phyloP scores from a whole-genome alignment of 2,329 filamentous ascomycete species.

The Monilinia laxa region DNA sequence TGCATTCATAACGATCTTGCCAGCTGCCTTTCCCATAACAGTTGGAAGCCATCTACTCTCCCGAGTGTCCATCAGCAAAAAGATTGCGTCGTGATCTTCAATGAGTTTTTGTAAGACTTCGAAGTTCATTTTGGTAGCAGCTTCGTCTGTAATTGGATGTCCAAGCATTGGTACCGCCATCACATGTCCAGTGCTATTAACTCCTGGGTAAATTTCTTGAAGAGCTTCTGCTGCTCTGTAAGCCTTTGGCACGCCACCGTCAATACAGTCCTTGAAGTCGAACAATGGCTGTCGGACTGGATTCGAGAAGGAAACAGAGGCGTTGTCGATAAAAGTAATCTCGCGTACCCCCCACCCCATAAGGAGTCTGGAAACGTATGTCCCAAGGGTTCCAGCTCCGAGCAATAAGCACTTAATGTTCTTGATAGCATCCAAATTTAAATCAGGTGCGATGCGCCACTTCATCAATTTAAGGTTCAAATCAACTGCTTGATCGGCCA shows the following conservation, averaged over 20 bases:
- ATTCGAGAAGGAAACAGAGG: conserved; percentile 90
- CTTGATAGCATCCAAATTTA: conserved; percentile 87
- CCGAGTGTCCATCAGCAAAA: conserved; percentile 94
- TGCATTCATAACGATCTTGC: conserved; percentile 95
- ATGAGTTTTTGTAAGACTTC: conserved; percentile 73
- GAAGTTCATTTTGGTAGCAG: conserved; percentile 70
- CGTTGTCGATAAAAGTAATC: conserved; percentile 95
- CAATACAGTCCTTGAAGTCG: conserved; percentile 81
- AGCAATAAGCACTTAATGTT: conserved; percentile 85
- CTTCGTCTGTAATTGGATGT: conserved; percentile 76
- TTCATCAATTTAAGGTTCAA: conserved; percentile 98
- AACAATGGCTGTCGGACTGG: conserved; percentile 94
- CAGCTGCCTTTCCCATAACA: conserved; percentile 88
- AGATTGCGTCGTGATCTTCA: conserved; percentile 84
- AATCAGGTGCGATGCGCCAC: conserved; percentile 88
- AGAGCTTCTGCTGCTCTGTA: conserved; percentile 75
- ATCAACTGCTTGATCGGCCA: conserved; percentile 93
- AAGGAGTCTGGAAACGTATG: conserved; percentile 87
- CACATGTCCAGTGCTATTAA: conserved; percentile 75
- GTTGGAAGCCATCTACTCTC: conserved; percentile 96
- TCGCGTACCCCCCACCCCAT: conserved; percentile 95
- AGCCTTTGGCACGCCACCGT: conserved; percentile 83
- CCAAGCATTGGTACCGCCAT: conserved; percentile 94
- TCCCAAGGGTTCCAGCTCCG: conserved; percentile 88
- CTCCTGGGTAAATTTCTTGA: conserved; percentile 84